Conservation (phyloP, 805 yeast species). For the Wickerhamiella australiensis region DNA sequence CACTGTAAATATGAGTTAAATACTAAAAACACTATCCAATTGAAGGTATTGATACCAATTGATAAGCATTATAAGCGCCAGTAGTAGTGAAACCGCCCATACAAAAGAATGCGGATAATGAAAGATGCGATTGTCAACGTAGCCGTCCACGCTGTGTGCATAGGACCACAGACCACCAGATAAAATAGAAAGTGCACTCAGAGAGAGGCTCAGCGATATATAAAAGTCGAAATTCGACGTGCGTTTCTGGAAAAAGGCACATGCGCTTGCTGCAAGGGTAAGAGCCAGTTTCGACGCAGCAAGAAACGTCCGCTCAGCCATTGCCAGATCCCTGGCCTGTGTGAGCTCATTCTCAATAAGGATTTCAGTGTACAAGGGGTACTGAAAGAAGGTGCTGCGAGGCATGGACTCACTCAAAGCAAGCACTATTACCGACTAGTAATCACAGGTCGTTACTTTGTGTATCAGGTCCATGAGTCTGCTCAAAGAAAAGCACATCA, state of each 20-base stretch:
- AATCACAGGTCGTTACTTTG: too few species aligned
- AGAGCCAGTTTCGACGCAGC: conserved; percentile 5
- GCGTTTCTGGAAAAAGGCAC: conserved; percentile 1
- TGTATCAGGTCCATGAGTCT: conserved; percentile 10
- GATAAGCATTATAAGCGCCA: not conserved
- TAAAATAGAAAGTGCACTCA: not conserved
- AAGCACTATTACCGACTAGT: not conserved
- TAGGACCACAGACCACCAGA: conserved; percentile 4
- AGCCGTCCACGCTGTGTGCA: not conserved
- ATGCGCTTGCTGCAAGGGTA: conserved; percentile 4
- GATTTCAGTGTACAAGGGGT: not conserved
- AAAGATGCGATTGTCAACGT: conserved; percentile 1
- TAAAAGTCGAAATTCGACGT: not conserved
- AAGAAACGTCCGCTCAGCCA: conserved; percentile 9
- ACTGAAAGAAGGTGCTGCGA: not conserved
- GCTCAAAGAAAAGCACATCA: conserved; percentile 42
- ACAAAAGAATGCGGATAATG: conserved; percentile 2
- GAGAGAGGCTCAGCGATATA: not conserved
- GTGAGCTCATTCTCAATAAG: conserved; percentile 3
- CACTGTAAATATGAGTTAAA: too few species aligned
- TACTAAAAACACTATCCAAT: not conserved
- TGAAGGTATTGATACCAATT: not conserved
- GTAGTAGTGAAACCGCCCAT: not conserved
- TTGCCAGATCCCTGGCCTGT: conserved; percentile 4
- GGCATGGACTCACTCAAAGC: not conserved